These are phyloP conservation scores for Rhodomyrtus tomentosa DNA, from an alignment of 345 rosid species.

Conservation along the genomic window DNA sequence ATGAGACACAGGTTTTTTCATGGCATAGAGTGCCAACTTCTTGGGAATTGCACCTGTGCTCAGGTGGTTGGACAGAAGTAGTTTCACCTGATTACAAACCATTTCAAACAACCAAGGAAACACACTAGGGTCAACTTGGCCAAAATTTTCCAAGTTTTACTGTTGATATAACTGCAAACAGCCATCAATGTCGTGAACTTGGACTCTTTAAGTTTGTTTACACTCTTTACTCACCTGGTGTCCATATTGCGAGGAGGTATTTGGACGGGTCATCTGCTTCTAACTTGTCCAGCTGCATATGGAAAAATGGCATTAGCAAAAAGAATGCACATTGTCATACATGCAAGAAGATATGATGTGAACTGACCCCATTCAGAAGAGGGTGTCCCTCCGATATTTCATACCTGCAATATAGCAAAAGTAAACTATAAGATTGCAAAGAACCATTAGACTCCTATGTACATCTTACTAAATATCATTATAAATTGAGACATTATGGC, in stretches of 20 bases:
- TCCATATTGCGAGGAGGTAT: conserved; percentile 92
- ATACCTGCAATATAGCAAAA: conserved; percentile 42
- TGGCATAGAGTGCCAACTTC: conserved; percentile 36
- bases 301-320: conserved; percentile 1
- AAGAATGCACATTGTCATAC: neutral
- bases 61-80: conserved; percentile 52
- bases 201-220: neutral
- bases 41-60: conserved; percentile 39
- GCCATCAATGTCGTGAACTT: neutral
- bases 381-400: conserved; percentile 87
- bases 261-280: conserved; percentile 77
- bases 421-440: neutral
- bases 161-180: neutral
- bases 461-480: neutral
- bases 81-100: conserved; percentile 56
- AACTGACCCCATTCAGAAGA: conserved; percentile 57
- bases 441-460: neutral
- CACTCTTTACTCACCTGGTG: conserved; percentile 55
- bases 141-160: too few species aligned
- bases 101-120: too few species aligned
- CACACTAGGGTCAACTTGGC: too few species aligned
- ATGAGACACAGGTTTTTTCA: conserved; percentile 55
- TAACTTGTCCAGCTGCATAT: conserved; percentile 59
- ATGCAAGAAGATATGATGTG: neutral
- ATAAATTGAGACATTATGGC: too few species aligned